A percentile compares a stretch with the other conserved stretches of the same genome.
Evolutionary conservation across 371 early-diverging fungal species (phyloP).

Genomic region (Rhizomucor pusillus): DNA sequence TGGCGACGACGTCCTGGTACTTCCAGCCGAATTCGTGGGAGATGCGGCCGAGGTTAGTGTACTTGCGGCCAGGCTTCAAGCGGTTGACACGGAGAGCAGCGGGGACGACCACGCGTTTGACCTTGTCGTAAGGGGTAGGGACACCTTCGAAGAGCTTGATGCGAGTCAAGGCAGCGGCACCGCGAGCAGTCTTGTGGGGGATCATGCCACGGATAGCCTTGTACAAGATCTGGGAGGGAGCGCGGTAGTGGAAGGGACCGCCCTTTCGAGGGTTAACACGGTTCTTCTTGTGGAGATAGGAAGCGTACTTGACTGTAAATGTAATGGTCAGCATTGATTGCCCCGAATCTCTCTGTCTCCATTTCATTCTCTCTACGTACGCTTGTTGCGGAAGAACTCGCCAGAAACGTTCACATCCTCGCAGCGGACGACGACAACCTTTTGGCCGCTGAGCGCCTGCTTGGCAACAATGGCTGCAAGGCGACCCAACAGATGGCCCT

Average conservation of each 20-base stretch:
- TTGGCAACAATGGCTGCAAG: slow-evolving; percentile 98
- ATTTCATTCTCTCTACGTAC: slow-evolving; percentile 51
- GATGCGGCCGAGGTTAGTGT: slow-evolving; percentile 93
- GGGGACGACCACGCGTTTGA: slow-evolving; percentile 97
- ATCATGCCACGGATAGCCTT: slow-evolving; percentile 99
- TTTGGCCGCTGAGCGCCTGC: slow-evolving; percentile 97
- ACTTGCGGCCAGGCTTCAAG: slow-evolving; percentile 97
- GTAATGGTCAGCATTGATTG: slow-evolving; percentile 2
- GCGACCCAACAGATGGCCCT: slow-evolving; percentile 99
- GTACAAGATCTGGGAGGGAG: slow-evolving; percentile 98
- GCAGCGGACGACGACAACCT: slow-evolving; percentile 96
- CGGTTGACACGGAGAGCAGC: slow-evolving; percentile 96
- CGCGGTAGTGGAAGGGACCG: slow-evolving; percentile 99
- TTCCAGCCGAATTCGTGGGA: slow-evolving; percentile 99
- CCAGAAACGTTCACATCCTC: slow-evolving; percentile 99
- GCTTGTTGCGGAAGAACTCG: slow-evolving; percentile 98
- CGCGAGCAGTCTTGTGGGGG: slow-evolving; percentile 99
- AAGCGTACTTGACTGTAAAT: slow-evolving; percentile 87
- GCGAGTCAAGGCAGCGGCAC: slow-evolving; percentile 96
- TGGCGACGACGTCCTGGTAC: slow-evolving; percentile 94
- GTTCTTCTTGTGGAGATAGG: slow-evolving; percentile 98
- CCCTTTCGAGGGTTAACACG: slow-evolving; percentile 94
- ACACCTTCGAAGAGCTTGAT: slow-evolving; percentile 99
- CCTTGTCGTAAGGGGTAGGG: slow-evolving; percentile 96
- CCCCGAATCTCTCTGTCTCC: slow-evolving; percentile 1